These are phyloP conservation scores for Cucurbita argyrosperma DNA, from an alignment of 306 rosid genomes.

Conservation along the genomic window DNA sequence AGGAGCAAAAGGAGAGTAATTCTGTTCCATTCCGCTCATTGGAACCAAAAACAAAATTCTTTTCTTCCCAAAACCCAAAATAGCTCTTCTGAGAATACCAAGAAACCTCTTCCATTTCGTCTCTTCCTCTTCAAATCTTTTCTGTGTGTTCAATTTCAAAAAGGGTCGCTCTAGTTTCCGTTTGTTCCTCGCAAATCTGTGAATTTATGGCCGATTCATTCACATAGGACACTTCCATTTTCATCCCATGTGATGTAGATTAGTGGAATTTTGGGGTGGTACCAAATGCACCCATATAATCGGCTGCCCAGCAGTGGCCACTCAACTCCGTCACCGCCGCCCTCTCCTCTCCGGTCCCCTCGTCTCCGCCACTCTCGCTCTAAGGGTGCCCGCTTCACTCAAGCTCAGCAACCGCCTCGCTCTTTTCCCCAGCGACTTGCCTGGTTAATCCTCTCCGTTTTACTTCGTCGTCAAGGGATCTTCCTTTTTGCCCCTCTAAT, in stretches of 20 bases:
- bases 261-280: not conserved
- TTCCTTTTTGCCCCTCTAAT: conserved; percentile 94
- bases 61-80: not conserved
- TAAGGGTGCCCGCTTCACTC: conserved; percentile 37
- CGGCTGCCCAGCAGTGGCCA: conserved; percentile 95
- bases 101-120: not conserved
- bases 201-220: not conserved
- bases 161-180: not conserved
- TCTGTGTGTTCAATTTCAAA: not conserved
- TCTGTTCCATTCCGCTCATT: not conserved
- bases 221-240: not conserved
- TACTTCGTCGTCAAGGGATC: conserved; percentile 79
- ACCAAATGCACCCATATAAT: conserved; percentile 60
- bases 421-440: conserved; percentile 44
- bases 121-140: not conserved
- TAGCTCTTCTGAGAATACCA: not conserved
- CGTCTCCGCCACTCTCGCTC: conserved; percentile 55
- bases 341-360: conserved; percentile 78
- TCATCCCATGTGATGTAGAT: conserved; percentile 17
- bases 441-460: conserved; percentile 56
- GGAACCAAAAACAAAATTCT: not conserved
- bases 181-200: not conserved
- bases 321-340: conserved; percentile 80
- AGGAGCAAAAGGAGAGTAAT: not conserved
- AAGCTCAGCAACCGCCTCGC: conserved; percentile 26